Evolutionary conservation across 257 asterid genomes (phyloP).

Genomic region (Solanum medicagineum): DNA sequence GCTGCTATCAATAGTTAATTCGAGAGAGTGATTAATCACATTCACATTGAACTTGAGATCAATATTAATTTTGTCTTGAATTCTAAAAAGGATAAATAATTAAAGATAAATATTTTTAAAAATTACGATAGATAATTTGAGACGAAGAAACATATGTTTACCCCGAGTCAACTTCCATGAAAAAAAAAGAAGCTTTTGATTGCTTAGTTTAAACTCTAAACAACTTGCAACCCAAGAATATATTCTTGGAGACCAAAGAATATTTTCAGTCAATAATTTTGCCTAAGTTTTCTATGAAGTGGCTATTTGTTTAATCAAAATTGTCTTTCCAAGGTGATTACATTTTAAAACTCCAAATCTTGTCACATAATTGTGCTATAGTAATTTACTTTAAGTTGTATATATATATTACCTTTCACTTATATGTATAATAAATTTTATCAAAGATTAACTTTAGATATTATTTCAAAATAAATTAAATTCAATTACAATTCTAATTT

Average conservation of each 20-base stretch:
- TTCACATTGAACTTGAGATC: too few species aligned
- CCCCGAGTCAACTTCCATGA: background rate
- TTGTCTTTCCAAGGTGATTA: background rate
- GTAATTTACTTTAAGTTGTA: background rate
- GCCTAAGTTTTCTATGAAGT: background rate
- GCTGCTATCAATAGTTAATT: accelerated
- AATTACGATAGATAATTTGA: background rate
- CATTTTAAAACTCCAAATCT: background rate
- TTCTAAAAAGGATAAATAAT: background rate
- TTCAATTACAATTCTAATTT: background rate
- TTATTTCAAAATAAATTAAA: background rate
- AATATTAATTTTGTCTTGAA: background rate
- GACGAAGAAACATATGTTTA: too few species aligned
- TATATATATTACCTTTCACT: too few species aligned
- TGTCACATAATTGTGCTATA: background rate
- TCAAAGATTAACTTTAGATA: background rate
- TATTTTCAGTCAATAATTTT: background rate
- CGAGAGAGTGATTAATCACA: background rate
- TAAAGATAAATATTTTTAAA: background rate
- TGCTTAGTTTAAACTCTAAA: background rate
- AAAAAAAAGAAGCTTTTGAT: background rate
- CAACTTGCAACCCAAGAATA: background rate
- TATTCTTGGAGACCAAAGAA: background rate
- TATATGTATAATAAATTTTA: too few species aligned
- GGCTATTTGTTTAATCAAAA: background rate